Evolutionary conservation across 768 basidiomycete species (phyloP).

Genomic region (Naganishia vishniacii): DNA sequence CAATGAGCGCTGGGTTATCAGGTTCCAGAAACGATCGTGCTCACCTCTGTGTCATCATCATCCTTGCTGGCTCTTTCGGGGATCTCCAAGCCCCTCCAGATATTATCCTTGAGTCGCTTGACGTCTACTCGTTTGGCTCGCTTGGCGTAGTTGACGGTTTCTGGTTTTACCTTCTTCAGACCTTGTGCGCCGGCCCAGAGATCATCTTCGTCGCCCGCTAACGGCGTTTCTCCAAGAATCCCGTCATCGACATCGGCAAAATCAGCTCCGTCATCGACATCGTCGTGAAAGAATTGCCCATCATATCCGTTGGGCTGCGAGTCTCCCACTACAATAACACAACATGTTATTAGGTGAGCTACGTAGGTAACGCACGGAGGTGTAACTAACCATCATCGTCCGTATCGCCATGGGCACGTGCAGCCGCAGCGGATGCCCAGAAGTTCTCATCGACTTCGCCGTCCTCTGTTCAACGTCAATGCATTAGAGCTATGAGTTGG

Average conservation of each 20-base stretch:
- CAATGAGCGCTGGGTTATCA: too few species aligned
- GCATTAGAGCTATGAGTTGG: too few species aligned
- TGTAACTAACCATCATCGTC: constrained; percentile 55
- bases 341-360: neutral
- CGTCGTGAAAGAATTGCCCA: constrained; percentile 90
- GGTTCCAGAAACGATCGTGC: constrained; percentile 40
- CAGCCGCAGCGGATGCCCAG: constrained; percentile 92
- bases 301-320: constrained; percentile 65
- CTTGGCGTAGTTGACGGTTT: constrained; percentile 88
- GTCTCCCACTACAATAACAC: neutral
- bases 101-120: constrained; percentile 91
- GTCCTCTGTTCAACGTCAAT: constrained; percentile 56
- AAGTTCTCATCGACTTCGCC: constrained; percentile 93
- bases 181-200: constrained; percentile 72
- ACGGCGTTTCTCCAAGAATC: constrained; percentile 30
- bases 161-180: constrained; percentile 72
- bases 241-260: constrained; percentile 58
- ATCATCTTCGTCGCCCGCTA: constrained; percentile 62
- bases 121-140: constrained; percentile 95
- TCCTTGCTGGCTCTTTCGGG: constrained; percentile 44
- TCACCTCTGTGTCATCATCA: constrained; percentile 40
- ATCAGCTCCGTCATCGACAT: constrained; percentile 70
- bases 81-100: constrained; percentile 88
- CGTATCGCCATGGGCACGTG: constrained; percentile 56
- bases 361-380: neutral